These are phyloP conservation scores for Vaccinium macrocarpon DNA, from an alignment of 148 eudicot species.

Conservation along the genomic window DNA sequence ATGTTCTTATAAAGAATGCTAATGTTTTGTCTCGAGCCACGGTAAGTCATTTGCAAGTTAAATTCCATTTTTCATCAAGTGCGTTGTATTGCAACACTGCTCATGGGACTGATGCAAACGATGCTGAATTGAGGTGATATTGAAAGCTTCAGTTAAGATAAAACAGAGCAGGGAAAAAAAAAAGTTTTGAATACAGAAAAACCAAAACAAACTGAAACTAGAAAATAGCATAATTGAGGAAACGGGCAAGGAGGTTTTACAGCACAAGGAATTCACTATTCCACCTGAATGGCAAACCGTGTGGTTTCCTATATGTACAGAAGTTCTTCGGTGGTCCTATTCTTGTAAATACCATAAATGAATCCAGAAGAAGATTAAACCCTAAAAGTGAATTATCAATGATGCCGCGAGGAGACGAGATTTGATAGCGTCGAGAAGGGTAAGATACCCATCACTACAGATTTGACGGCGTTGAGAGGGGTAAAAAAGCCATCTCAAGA, in stretches of 20 bases:
- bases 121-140: neutral
- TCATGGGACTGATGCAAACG: neutral
- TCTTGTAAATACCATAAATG: neutral
- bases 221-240: neutral
- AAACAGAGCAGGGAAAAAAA: neutral
- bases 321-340: slow-evolving; percentile 1
- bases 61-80: neutral
- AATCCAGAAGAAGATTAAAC: neutral
- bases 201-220: no score
- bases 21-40: neutral
- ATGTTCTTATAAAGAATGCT: neutral
- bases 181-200: neutral
- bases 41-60: neutral
- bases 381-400: neutral
- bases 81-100: neutral
- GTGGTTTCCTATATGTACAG: slow-evolving; percentile 5
- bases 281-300: neutral
- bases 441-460: neutral
- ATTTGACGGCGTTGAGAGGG: neutral
- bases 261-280: neutral
- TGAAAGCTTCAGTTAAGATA: neutral
- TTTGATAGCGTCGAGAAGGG: neutral
- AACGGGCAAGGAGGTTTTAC: neutral
- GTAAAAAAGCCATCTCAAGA: neutral
- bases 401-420: neutral